These are phyloP conservation scores for Cryphonectria nitschkei DNA, from an alignment of 2,329 filamentous ascomycete species.

Conservation along the genomic window DNA sequence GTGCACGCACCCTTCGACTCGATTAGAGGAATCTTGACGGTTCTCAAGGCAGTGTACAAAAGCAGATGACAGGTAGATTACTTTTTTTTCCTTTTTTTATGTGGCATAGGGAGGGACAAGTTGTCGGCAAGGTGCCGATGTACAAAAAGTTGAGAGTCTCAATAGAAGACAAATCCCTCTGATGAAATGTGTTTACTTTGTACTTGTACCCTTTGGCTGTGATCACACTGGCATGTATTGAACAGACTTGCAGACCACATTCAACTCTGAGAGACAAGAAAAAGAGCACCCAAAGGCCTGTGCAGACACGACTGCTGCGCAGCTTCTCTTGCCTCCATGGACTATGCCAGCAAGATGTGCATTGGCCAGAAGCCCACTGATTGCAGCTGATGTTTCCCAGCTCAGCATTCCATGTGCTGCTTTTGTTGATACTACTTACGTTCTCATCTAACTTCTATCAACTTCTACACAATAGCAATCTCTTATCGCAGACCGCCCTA, in stretches of 20 bases:
- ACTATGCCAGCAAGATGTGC: not conserved
- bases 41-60: slow-evolving; percentile 24
- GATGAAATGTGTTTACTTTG: not conserved
- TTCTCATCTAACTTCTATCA: not conserved
- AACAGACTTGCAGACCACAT: not conserved
- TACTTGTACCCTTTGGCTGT: not conserved
- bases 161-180: slow-evolving; percentile 25
- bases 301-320: not conserved
- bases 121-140: slow-evolving; percentile 22
- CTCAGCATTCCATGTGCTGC: no score
- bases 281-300: not conserved
- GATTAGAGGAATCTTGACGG: slow-evolving; percentile 55
- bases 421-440: no score
- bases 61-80: slow-evolving; percentile 17
- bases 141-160: slow-evolving; percentile 29
- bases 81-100: slow-evolving; percentile 7
- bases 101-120: slow-evolving; percentile 15
- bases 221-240: not conserved
- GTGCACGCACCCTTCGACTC: slow-evolving; percentile 71
- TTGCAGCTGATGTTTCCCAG: not conserved
- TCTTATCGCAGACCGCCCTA: not conserved
- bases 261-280: not conserved
- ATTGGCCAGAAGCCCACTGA: not conserved
- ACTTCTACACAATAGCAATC: not conserved
- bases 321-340: not conserved